Evolutionary conservation across 306 rosid genomes (phyloP), one percentile per base, ranked within the genome.

Genomic region (Vigna radiata): DNA sequence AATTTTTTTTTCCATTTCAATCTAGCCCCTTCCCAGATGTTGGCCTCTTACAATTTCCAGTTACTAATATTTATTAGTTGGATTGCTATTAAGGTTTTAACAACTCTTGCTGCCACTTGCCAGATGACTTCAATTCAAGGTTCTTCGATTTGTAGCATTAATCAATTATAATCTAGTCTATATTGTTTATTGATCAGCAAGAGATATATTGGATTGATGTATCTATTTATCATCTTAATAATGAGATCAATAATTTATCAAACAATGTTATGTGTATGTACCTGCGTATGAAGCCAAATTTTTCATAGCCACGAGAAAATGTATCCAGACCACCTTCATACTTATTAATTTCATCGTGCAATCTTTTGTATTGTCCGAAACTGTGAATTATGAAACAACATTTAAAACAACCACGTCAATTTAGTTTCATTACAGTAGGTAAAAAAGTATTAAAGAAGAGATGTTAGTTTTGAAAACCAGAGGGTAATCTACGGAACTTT

Each of bases 221-320:
- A 14, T 16, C 54, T 27, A 25, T 72, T 59, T 29, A 73, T 41
- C 43, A 15, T 67, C 56, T 73, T 12, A 73, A 4, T 16, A 60
- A 47, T 54, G 68, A 18, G 19, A 79, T 37, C 37, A 64, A 47
- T 75, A 56, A 27, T 25, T 50, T 43, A 54, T 44, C 29, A 43
- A 19, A 55, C 70, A 33, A 18, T 44, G 81, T 53, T 44, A 75
- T 19, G 14, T 21, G 17, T n/a, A 15, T 37, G 8, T 59, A 96
- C 99, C 99, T 91, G 89, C 94, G 89, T 18, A 78, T 79, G 89
- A 96, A 96, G 61, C 99, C 99, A 81, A 88, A 88, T 44, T 88
- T 91, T 86, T 96, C 98, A 74, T 93, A 96, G 81, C 97, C 98
- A 72, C 98, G 96, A 66, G 99, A 96, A 86, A 96, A 96, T 64